These are phyloP conservation scores for Cephaloascus fragrans DNA, from an alignment of 805 yeast species.

Conservation along the genomic window DNA sequence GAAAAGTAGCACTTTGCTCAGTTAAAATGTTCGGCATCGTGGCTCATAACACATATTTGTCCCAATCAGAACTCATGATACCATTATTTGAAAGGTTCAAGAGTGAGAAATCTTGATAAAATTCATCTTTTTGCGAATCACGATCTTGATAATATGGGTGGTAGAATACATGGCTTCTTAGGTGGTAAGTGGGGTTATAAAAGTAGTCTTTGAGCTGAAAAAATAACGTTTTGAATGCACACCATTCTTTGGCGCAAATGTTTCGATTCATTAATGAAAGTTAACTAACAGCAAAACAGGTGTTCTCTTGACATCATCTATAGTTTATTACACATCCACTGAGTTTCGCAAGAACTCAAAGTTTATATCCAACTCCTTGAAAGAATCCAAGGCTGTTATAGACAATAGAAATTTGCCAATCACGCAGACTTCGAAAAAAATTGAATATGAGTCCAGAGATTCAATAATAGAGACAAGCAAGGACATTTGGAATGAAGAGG, in stretches of 20 bases:
- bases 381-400: slow-evolving; percentile 37
- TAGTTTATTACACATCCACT: slow-evolving; percentile 51
- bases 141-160: slow-evolving; percentile 23
- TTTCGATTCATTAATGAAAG: neutral
- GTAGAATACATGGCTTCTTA: slow-evolving; percentile 45
- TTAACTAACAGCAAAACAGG: slow-evolving; percentile 19
- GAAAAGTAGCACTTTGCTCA: too few species aligned
- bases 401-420: slow-evolving; percentile 43
- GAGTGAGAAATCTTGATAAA: too few species aligned
- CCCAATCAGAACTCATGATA: too few species aligned
- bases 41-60: too few species aligned
- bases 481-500: slow-evolving; percentile 75
- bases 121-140: too few species aligned
- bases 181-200: slow-evolving; percentile 37
- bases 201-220: too few species aligned
- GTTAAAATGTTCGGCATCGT: too few species aligned
- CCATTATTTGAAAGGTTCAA: too few species aligned
- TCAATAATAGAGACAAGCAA: slow-evolving; percentile 49
- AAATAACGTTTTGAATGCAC: too few species aligned
- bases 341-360: slow-evolving; percentile 40
- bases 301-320: slow-evolving; percentile 50
- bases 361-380: slow-evolving; percentile 36
- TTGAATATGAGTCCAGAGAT: slow-evolving; percentile 35
- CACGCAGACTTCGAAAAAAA: slow-evolving; percentile 31
- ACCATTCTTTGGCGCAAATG: too few species aligned